Evolutionary conservation across 2,329 filamentous ascomycete species (phyloP).

Genomic region (Hymenoscyphus fraxineus): DNA sequence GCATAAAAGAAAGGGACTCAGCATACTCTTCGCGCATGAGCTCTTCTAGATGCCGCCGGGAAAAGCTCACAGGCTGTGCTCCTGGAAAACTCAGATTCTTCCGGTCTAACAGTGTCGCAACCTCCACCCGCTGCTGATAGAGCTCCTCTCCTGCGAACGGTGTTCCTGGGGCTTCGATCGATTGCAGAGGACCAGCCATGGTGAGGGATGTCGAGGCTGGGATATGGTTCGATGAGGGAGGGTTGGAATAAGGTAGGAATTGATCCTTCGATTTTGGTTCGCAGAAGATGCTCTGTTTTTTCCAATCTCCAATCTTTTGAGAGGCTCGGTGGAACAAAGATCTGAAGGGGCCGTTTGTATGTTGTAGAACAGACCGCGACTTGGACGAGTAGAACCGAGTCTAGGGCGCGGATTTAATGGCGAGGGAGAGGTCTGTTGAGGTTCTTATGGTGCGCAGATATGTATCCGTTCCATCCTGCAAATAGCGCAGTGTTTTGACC

Average conservation of each 20-base stretch:
- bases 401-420: not conserved
- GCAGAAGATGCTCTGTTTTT: not conserved
- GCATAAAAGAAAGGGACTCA: not conserved
- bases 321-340: not conserved
- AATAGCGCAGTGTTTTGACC: constrained; percentile 17
- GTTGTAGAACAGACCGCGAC: not conserved
- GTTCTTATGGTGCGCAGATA: constrained; percentile 6
- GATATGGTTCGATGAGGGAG: not conserved
- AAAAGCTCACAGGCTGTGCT: constrained; percentile 92
- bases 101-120: constrained; percentile 71
- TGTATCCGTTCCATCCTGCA: constrained; percentile 22
- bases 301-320: not conserved
- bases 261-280: not conserved
- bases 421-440: not conserved
- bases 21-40: constrained; percentile 71
- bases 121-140: constrained; percentile 62
- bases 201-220: not conserved
- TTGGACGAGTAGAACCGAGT: not conserved
- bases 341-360: constrained; percentile 1
- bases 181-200: constrained; percentile 19
- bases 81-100: constrained; percentile 71
- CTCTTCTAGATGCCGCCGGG: constrained; percentile 75
- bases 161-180: constrained; percentile 59
- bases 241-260: not conserved
- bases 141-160: constrained; percentile 61